phyloP scores from a whole-genome alignment of 805 yeast species.

The Pichia exigua region DNA sequence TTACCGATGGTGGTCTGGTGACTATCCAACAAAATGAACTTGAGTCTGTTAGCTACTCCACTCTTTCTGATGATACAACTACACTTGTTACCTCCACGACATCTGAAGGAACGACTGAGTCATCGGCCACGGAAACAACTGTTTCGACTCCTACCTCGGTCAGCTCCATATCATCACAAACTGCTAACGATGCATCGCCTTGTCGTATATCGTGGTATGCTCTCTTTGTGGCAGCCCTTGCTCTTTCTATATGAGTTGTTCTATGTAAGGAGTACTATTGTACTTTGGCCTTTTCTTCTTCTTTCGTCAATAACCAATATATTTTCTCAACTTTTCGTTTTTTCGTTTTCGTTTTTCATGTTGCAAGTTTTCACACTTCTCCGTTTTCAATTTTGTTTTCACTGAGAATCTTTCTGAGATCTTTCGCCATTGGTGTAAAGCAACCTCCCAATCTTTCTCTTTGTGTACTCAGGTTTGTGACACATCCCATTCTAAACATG shows the following conservation, averaged over 20 bases:
- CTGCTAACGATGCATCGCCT: not conserved
- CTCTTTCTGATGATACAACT: not conserved
- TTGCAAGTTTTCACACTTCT: not conserved
- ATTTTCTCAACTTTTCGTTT: too few species aligned
- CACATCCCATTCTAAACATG: conserved; percentile 23
- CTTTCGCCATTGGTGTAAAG: not conserved
- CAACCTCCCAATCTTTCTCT: too few species aligned
- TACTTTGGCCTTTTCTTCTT: too few species aligned
- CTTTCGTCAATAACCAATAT: too few species aligned
- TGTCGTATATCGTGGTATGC: not conserved
- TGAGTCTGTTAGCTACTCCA: not conserved
- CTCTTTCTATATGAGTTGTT: not conserved
- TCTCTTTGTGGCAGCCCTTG: not conserved
- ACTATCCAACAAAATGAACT: not conserved
- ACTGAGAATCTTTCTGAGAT: not conserved
- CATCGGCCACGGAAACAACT: not conserved
- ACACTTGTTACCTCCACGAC: not conserved
- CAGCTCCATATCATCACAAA: not conserved
- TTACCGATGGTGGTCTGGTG: conserved; percentile 3
- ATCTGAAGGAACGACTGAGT: not conserved
- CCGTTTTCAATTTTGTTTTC: not conserved
- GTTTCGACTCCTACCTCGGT: not conserved
- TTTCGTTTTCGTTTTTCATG: too few species aligned
- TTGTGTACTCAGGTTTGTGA: not conserved
- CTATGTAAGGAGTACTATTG: too few species aligned